Percentiles rank a stretch among this genome's conserved stretches.
Conservation (phyloP, 192 early-diverging fungal species). For the Linnemannia zychae region DNA sequence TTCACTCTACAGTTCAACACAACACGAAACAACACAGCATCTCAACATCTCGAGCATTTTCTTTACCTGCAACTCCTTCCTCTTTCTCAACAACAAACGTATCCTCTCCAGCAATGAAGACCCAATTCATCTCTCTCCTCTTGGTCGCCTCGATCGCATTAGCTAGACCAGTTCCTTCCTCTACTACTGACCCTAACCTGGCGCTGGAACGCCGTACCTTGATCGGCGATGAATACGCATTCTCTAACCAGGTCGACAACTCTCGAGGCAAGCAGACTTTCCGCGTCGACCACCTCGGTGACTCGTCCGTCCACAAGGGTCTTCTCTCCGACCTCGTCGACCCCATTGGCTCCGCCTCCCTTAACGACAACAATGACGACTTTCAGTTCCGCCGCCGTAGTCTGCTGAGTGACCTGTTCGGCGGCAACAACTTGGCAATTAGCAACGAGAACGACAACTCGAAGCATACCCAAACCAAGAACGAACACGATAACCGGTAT, state of each 20-base stretch:
- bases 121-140: constrained; percentile 31
- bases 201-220: constrained; percentile 12
- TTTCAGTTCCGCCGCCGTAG: constrained; percentile 13
- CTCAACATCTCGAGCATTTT: neutral
- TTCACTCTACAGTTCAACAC: neutral
- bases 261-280: constrained; percentile 19
- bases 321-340: constrained; percentile 14
- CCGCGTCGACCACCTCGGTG: constrained; percentile 19
- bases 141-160: constrained; percentile 13
- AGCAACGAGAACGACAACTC: constrained; percentile 38
- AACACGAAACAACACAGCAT: neutral
- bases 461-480: constrained; percentile 20
- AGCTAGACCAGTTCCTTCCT: constrained; percentile 1
- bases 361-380: neutral
- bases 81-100: neutral
- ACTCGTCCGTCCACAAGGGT: constrained; percentile 14
- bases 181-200: neutral
- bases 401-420: constrained; percentile 11
- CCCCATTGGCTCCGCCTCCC: neutral
- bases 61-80: neutral
- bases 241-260: constrained; percentile 28
- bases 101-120: constrained; percentile 12
- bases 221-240: constrained; percentile 17
- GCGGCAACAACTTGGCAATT: constrained; percentile 15
- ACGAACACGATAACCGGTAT: constrained; percentile 6